phyloP scores from a whole-genome alignment of 129 eudicot species.

The Rutidosis leptorrhynchoides region DNA sequence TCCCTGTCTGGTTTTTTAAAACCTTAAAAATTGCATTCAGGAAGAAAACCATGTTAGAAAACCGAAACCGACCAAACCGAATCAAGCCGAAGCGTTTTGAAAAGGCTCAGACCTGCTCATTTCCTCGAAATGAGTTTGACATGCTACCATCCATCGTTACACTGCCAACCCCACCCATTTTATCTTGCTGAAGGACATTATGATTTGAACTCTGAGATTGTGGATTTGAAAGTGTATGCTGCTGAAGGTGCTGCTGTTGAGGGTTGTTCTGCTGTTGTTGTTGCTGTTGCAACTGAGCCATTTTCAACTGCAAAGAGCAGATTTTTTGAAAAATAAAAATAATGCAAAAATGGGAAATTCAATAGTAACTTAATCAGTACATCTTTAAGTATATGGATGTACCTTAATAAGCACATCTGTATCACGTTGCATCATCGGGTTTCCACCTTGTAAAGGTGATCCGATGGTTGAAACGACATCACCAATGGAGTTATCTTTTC shows the following conservation, averaged over 20 bases:
- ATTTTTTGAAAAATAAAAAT: no score
- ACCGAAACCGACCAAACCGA: no score
- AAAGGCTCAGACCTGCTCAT: conserved; percentile 99
- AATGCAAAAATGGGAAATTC: no score
- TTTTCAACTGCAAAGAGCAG: conserved; percentile 61
- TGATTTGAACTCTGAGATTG: conserved; percentile 69
- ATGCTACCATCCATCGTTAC: conserved; percentile 90
- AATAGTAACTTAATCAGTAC: no score
- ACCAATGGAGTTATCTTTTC: conserved; percentile 71
- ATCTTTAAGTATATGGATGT: no score
- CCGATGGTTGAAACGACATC: no score
- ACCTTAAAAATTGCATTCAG: no score
- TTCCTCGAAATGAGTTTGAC: conserved; percentile 88
- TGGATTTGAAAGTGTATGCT: conserved; percentile 71
- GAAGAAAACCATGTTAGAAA: no score
- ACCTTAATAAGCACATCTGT: conserved; percentile 82
- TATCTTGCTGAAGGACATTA: conserved; percentile 79
- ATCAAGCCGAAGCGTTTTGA: no score
- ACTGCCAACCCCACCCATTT: conserved; percentile 67
- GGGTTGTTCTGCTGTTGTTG: conserved; percentile 45
- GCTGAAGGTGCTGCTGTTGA: conserved; percentile 67
- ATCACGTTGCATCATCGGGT: no score
- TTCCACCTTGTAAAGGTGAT: no score
- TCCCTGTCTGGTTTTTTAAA: conserved; percentile 67
- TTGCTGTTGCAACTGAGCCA: conserved; percentile 67